These are phyloP conservation scores for Onygena corvina DNA, from an alignment of 2,329 filamentous ascomycete genomes.

Conservation along the genomic window DNA sequence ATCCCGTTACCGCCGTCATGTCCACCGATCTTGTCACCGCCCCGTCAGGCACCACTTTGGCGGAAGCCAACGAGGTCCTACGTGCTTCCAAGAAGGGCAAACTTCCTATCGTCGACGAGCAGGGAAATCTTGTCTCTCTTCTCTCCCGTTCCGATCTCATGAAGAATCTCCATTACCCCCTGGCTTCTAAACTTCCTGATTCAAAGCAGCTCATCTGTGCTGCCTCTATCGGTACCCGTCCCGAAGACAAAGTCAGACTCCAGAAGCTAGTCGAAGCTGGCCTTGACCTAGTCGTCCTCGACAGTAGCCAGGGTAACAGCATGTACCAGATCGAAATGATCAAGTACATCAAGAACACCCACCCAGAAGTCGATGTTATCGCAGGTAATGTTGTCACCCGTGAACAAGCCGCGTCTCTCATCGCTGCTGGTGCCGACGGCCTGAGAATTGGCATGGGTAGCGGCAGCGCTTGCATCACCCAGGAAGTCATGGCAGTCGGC, in stretches of 20 bases:
- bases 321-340: conserved; percentile 99
- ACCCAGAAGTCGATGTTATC: conserved; percentile 81
- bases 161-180: conserved; percentile 95
- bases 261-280: conserved; percentile 85
- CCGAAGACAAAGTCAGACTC: conserved; percentile 79
- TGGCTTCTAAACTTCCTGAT: conserved; percentile 88
- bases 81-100: conserved; percentile 97
- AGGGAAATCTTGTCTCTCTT: conserved; percentile 79
- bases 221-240: conserved; percentile 87
- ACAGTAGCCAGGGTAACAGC: conserved; percentile 95
- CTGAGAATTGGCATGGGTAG: conserved; percentile 98
- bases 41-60: conserved; percentile 64
- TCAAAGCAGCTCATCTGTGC: conserved; percentile 97
- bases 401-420: conserved; percentile 84
- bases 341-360: conserved; percentile 83
- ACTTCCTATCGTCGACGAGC: conserved; percentile 76
- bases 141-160: conserved; percentile 90
- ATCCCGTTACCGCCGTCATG: conserved; percentile 81
- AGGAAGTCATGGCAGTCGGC: conserved; percentile 98
- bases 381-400: conserved; percentile 97
- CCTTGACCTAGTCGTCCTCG: conserved; percentile 86
- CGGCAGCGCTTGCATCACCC: conserved; percentile 94
- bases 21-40: conserved; percentile 88
- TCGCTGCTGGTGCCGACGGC: conserved; percentile 88
- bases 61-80: conserved; percentile 85